Conservation (phyloP, 345 rosid species). For the Eucalyptus polyanthemos region DNA sequence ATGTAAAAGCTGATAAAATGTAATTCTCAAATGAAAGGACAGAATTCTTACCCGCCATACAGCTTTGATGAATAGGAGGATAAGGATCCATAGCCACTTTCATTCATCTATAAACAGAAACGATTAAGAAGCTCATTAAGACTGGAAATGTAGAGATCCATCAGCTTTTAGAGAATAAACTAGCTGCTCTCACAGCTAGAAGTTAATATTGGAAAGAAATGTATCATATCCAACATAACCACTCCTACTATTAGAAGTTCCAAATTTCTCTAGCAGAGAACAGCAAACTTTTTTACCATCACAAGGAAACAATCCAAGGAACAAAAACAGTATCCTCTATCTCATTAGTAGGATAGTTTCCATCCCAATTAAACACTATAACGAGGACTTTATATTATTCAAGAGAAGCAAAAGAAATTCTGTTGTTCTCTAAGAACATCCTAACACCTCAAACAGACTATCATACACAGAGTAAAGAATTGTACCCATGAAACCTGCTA, state of each 20-base stretch:
- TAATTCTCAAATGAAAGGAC: not conserved
- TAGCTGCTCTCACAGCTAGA: not conserved
- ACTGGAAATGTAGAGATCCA: not conserved
- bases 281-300: not conserved
- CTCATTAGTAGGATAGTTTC: not conserved
- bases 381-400: not conserved
- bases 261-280: not conserved
- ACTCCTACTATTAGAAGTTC: not conserved
- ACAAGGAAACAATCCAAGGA: not conserved
- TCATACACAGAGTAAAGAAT: not conserved
- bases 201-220: not conserved
- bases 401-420: not conserved
- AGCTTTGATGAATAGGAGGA: constrained; percentile 62
- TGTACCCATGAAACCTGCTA: not conserved
- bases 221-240: not conserved
- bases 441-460: not conserved
- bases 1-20: not conserved
- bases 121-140: not conserved
- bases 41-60: constrained; percentile 60
- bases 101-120: constrained; percentile 31
- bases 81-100: constrained; percentile 51
- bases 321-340: not conserved
- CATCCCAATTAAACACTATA: not conserved
- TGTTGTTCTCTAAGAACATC: not conserved
- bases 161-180: not conserved